These are phyloP conservation scores for Sphaerostilbella broomeana DNA, from an alignment of 2,329 filamentous ascomycete species.

Conservation along the genomic window DNA sequence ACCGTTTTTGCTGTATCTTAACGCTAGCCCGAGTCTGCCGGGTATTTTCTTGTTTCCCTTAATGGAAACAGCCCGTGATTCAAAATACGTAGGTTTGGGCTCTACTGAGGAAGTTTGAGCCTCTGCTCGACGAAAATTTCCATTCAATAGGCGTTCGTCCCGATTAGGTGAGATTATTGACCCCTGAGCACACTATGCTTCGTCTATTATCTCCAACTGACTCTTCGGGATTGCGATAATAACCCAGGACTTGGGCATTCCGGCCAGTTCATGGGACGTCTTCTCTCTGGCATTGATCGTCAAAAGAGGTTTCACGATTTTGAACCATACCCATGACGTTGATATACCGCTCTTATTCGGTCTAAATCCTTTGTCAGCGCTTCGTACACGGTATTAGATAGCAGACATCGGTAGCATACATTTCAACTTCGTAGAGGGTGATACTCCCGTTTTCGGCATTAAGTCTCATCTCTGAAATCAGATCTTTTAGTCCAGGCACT, in stretches of 20 bases:
- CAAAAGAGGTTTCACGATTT: conserved; percentile 18
- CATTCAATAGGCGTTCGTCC: not conserved
- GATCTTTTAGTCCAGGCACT: not conserved
- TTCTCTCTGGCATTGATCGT: not conserved
- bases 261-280: conserved; percentile 7
- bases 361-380: not conserved
- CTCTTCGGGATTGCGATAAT: conserved; percentile 18
- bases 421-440: conserved; percentile 17
- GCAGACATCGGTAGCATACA: conserved; percentile 12
- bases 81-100: not conserved
- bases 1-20: conserved; percentile 8
- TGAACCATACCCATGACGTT: conserved; percentile 21
- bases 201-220: conserved; percentile 16
- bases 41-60: not conserved
- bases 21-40: not conserved
- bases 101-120: too few relatives aligned
- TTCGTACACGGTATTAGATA: not conserved
- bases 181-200: conserved; percentile 13
- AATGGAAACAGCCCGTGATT: not conserved
- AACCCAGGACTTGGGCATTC: conserved; percentile 13
- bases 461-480: conserved; percentile 3
- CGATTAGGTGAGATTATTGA: not conserved
- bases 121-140: not conserved
- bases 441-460: conserved; percentile 15
- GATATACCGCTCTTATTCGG: not conserved